A percentile compares a stretch with the other conserved stretches of the same genome.
Conservation (phyloP, 1,284 basidiomycete genomes). For the Lentinula novae-zelandiae region DNA sequence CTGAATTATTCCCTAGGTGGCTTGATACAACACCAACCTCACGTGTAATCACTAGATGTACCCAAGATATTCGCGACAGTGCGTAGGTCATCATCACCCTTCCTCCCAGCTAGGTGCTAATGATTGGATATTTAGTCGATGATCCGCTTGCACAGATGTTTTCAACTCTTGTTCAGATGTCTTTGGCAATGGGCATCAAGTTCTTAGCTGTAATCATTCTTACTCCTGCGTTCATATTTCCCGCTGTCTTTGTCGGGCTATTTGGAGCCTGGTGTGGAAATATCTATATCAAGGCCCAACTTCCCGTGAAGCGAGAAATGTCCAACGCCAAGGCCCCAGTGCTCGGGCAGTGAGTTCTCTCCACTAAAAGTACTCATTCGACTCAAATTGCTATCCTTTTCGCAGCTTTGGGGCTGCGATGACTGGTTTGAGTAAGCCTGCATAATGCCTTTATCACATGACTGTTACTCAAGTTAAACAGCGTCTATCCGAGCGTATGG, state of each 20-base stretch:
- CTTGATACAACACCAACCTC: slow-evolving; percentile 54
- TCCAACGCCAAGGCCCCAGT: slow-evolving; percentile 67
- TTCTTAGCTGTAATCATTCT: slow-evolving; percentile 36
- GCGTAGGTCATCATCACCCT: not conserved
- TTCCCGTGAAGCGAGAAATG: slow-evolving; percentile 48
- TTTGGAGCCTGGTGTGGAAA: slow-evolving; percentile 38
- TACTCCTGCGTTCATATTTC: slow-evolving; percentile 22
- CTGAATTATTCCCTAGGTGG: slow-evolving; percentile 28
- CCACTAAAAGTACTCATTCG: not conserved
- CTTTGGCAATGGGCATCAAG: slow-evolving; percentile 27
- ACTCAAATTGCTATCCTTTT: not conserved
- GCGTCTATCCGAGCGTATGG: slow-evolving; percentile 63
- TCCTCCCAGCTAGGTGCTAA: not conserved
- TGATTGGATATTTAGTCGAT: slow-evolving; percentile 23
- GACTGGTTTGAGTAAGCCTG: slow-evolving; percentile 51
- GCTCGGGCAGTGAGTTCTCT: slow-evolving; percentile 31
- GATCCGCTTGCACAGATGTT: slow-evolving; percentile 28
- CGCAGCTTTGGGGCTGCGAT: slow-evolving; percentile 60
- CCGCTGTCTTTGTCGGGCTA: slow-evolving; percentile 28
- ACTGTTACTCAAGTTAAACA: slow-evolving; percentile 18
- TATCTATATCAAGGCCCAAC: slow-evolving; percentile 36
- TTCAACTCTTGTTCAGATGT: slow-evolving; percentile 16
- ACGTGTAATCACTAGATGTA: slow-evolving; percentile 51
- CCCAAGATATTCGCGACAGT: slow-evolving; percentile 42
- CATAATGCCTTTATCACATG: not conserved